Percentiles rank a stretch among this genome's conserved stretches.
Conservation (phyloP, 441 rosid species). For the Gossypium schwendimanii region DNA sequence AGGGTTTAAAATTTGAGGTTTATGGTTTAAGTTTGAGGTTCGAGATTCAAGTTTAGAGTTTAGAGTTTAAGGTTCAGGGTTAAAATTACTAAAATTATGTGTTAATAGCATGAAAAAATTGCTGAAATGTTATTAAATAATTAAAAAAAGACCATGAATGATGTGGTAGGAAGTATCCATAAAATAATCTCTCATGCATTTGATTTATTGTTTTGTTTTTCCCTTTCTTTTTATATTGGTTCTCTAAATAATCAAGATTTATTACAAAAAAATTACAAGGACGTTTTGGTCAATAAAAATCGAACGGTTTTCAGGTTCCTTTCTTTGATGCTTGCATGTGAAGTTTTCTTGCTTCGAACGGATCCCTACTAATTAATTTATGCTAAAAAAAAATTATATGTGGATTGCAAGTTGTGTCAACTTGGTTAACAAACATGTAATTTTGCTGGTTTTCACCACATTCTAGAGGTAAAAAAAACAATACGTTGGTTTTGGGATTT, state of each 20-base stretch:
- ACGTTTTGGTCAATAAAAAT: slow-evolving; percentile 15
- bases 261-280: background rate
- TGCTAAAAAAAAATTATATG: background rate
- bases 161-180: too few species aligned
- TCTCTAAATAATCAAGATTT: background rate
- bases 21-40: too few species aligned
- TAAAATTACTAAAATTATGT: too few species aligned
- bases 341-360: slow-evolving; percentile 32
- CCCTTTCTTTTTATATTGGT: background rate
- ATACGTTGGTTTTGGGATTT: too few species aligned
- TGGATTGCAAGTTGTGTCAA: background rate
- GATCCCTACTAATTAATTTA: slow-evolving; percentile 3
- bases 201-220: background rate
- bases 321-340: slow-evolving; percentile 33
- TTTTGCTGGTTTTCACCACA: too few species aligned
- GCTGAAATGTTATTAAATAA: too few species aligned
- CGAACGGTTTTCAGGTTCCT: slow-evolving; percentile 15
- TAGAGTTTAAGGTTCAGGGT: fast-evolving
- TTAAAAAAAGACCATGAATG: too few species aligned
- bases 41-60: too few species aligned
- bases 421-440: too few species aligned
- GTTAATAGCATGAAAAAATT: too few species aligned
- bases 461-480: too few species aligned
- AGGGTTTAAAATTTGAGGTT: too few species aligned
- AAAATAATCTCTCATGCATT: background rate